A percentile compares a stretch with the other conserved stretches of the same genome.
Evolutionary conservation across 163 green algal genomes (phyloP).

Genomic region (Volvox carteri): DNA sequence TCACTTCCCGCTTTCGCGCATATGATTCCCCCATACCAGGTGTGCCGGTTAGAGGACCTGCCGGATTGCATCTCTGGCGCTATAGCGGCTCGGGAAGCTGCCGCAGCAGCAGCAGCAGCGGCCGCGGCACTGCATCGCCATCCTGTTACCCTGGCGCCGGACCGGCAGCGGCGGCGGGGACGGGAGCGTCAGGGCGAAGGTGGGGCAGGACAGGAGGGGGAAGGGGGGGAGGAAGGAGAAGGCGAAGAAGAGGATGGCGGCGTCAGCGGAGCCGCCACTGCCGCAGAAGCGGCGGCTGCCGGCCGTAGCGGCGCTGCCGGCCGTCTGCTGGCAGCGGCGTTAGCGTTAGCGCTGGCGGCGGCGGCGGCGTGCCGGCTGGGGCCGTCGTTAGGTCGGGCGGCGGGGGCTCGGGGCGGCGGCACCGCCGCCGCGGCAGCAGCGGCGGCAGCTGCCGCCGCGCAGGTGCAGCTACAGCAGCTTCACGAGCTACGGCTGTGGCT

Average conservation of each 20-base stretch:
- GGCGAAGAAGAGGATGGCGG: neutral
- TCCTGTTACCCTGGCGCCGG: too few relatives aligned
- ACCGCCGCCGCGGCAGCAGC: neutral
- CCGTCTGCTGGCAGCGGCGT: neutral
- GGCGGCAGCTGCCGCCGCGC: too few relatives aligned
- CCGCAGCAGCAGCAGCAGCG: neutral
- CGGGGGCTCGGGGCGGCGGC: neutral
- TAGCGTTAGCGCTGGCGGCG: neutral
- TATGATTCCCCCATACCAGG: too few relatives aligned
- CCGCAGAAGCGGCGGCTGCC: neutral
- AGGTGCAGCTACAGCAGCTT: slow-evolving; percentile 19
- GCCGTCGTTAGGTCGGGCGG: neutral
- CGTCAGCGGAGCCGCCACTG: neutral
- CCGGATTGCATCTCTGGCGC: slow-evolving; percentile 34
- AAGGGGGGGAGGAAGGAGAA: too few relatives aligned
- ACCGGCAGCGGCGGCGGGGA: too few relatives aligned
- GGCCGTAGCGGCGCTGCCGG: neutral
- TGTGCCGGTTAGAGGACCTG: slow-evolving; percentile 51
- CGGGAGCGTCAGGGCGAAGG: too few relatives aligned
- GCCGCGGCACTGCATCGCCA: too few relatives aligned
- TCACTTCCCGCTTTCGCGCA: too few relatives aligned
- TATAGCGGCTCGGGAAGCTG: neutral
- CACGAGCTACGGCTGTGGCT: slow-evolving; percentile 46
- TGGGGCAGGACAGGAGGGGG: too few relatives aligned
- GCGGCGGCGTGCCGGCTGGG: neutral